Base-by-base conservation (phyloP, 73 alveolate genomes). In the Breviolum minutum region DNA sequence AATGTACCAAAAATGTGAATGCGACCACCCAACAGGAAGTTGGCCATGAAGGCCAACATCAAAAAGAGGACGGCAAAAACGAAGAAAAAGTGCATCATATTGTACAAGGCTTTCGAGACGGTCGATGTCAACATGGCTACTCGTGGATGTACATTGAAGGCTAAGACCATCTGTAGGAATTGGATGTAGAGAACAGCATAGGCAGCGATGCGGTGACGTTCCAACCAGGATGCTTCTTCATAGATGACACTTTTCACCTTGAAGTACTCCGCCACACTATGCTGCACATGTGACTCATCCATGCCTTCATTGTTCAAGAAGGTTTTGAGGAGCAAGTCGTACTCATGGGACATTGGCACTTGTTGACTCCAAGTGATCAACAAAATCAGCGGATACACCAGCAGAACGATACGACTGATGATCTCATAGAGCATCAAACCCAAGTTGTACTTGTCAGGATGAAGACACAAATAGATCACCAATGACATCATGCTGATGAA, bases 231-330 rank as follows among this genome's bases (percentile, higher is more conserved):
- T n/a, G n/a, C n/a, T n/a, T n/a, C n/a, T n/a, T n/a, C n/a, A n/a
- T n/a, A 32, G 74, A 82, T 82, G 26, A 82, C 92, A 26, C 70
- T 48, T 63, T 82, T 24, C 63, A 26, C 92, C 92, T 82, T 82
- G 92, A 82, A 82, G 92, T 82, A 82, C 92, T 82, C 92, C 92
- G 48, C 70, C 70, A 82, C 24, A 63, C 62, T 82, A 71, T 82
- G 92, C 48, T 82, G 48, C 73, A 82, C 26, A 63, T 82, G 92
- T 71, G 26, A 30, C 13, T 82, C 71, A 48, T 82, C 92, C 71
- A 40, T 27, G 32, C 74, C 92, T 24, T 48, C 74, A 10, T 24
- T 19, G n/a, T 8, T 32, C 19, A 82, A 22, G 92, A 82, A 82
- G 7, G 92, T 82, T 17, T 48, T 64, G 66, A 80, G 66, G 11